These are phyloP conservation scores for Acanthamoeba royreba DNA, from an alignment of 208 protist species.

Conservation along the genomic window DNA sequence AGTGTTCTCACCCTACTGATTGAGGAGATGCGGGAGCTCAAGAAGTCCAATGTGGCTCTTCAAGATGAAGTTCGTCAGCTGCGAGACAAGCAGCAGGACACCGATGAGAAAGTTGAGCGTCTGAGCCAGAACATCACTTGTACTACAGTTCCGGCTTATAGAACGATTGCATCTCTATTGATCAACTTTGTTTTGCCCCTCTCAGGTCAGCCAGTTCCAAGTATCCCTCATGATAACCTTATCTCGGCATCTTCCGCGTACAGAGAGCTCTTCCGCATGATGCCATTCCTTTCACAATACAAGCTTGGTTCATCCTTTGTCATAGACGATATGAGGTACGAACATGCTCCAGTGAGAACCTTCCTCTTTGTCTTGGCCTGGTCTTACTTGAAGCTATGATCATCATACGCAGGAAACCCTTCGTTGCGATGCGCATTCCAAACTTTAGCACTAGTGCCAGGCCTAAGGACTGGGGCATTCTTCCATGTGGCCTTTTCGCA, in stretches of 20 bases:
- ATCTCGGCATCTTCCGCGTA: not conserved
- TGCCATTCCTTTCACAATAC: not conserved
- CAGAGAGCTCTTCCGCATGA: not conserved
- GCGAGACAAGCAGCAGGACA: conserved; percentile 5
- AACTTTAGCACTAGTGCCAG: not conserved
- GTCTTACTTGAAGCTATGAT: too few species aligned
- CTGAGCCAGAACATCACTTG: not conserved
- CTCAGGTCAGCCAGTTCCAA: too few species aligned
- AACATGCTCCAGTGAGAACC: too few species aligned
- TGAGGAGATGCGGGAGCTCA: not conserved
- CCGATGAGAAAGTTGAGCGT: not conserved
- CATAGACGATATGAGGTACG: not conserved
- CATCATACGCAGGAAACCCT: not conserved
- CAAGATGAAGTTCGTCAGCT: not conserved
- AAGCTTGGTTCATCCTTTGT: not conserved
- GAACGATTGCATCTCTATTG: not conserved
- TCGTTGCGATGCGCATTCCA: not conserved
- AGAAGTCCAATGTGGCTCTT: not conserved
- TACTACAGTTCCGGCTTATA: not conserved
- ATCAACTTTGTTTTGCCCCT: too few species aligned
- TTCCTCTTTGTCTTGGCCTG: too few species aligned
- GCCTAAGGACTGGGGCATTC: not conserved
- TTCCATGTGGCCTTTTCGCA: not conserved
- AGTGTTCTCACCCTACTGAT: not conserved
- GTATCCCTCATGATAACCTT: too few species aligned